These are phyloP conservation scores for Citrus sp. DNA, from an alignment of 345 rosid genomes.

Conservation along the genomic window DNA sequence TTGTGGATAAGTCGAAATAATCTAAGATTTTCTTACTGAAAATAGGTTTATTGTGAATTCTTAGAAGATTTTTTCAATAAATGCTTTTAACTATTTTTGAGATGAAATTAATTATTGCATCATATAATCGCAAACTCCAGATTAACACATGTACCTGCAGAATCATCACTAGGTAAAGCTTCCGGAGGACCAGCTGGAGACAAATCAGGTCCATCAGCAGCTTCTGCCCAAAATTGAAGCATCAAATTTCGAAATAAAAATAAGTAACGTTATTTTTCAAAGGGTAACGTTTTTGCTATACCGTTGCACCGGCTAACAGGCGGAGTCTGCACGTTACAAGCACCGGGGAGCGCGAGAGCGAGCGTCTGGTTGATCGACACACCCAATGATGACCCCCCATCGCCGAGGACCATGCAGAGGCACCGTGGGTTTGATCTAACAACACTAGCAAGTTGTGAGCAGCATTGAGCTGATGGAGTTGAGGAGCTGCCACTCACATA, in stretches of 20 bases:
- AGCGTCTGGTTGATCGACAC: constrained; percentile 45
- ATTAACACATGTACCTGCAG: background rate
- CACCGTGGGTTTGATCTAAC: constrained; percentile 48
- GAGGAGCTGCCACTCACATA: constrained; percentile 38
- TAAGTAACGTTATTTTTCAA: background rate
- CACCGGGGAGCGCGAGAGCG: constrained; percentile 45
- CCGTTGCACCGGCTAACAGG: constrained; percentile 50
- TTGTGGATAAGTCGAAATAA: too few species aligned
- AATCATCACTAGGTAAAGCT: background rate
- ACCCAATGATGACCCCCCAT: constrained; percentile 40
- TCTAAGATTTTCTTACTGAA: background rate
- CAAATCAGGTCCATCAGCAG: background rate
- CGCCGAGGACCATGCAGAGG: constrained; percentile 41
- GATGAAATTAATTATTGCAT: background rate
- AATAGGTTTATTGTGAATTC: background rate
- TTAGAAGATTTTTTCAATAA: background rate
- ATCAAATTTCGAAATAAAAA: constrained; percentile 8
- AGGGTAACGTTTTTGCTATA: background rate
- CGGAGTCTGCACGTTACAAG: constrained; percentile 53
- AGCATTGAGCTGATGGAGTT: constrained; percentile 50
- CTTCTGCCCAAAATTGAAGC: constrained; percentile 5
- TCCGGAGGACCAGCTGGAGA: constrained; percentile 26
- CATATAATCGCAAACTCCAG: background rate
- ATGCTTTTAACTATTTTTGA: background rate
- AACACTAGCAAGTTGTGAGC: constrained; percentile 49